Conservation (phyloP, 2,329 filamentous ascomycete genomes). For the Aspergillus brunneoviolaceus region DNA sequence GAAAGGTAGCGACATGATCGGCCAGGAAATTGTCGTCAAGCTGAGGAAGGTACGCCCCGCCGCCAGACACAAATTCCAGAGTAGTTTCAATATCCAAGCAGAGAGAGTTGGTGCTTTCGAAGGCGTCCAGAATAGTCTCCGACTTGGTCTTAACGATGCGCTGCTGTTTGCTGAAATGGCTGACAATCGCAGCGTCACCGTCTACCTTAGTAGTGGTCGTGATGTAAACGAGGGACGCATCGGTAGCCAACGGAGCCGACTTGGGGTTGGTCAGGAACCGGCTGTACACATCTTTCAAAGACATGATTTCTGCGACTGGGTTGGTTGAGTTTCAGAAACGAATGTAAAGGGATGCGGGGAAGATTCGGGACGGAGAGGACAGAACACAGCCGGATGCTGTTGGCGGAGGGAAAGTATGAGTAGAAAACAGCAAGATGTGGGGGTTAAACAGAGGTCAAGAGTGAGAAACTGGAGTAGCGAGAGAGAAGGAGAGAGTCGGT, state of each 20-base stretch:
- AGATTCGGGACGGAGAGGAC: constrained; percentile 8
- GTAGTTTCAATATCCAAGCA: constrained; percentile 78
- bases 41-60: constrained; percentile 81
- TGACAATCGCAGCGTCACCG: constrained; percentile 73
- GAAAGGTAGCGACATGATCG: constrained; percentile 74
- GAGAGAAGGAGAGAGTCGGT: constrained; percentile 2
- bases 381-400: not conserved
- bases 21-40: constrained; percentile 93
- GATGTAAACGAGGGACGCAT: constrained; percentile 80
- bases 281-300: constrained; percentile 59
- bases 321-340: constrained; percentile 8
- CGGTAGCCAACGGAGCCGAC: constrained; percentile 61
- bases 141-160: constrained; percentile 80
- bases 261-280: constrained; percentile 69
- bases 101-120: constrained; percentile 70
- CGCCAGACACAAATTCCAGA: constrained; percentile 76
- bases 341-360: constrained; percentile 8
- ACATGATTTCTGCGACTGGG: constrained; percentile 31
- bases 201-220: constrained; percentile 76
- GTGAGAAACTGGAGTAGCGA: constrained; percentile 10
- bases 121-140: constrained; percentile 69
- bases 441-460: constrained; percentile 11
- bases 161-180: constrained; percentile 71
- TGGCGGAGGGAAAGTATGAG: constrained; percentile 9
- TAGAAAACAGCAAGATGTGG: constrained; percentile 9